A percentile compares a stretch with the other conserved stretches of the same genome.
Conservation (phyloP, 148 eudicot genomes). For the Arctostaphylos glauca region DNA sequence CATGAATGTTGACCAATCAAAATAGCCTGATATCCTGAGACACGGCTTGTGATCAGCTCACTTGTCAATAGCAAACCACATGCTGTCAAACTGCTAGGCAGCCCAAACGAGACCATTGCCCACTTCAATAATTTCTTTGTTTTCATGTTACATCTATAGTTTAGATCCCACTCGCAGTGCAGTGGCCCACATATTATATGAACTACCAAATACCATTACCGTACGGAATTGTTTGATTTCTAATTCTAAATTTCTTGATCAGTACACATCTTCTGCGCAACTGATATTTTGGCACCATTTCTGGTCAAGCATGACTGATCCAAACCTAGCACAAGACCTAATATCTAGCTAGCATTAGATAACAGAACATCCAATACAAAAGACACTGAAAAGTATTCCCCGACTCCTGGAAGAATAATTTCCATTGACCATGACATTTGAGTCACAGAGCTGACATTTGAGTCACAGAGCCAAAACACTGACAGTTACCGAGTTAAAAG, state of each 20-base stretch:
- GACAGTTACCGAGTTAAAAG: not conserved
- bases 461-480: not conserved
- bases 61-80: not conserved
- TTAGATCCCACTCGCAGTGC: not conserved
- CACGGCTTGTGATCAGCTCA: not conserved
- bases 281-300: not conserved
- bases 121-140: not conserved
- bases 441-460: no score
- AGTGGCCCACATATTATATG: not conserved
- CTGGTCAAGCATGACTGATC: not conserved
- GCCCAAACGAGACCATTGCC: not conserved
- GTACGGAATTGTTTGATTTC: not conserved
- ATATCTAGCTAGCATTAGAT: not conserved
- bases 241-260: not conserved
- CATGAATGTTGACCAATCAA: not conserved
- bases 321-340: not conserved
- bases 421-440: not conserved
- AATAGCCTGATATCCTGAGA: not conserved
- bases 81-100: not conserved
- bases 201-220: not conserved
- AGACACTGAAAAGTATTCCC: not conserved
- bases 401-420: not conserved
- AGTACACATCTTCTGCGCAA: not conserved
- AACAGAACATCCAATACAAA: not conserved
- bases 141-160: not conserved